These are phyloP conservation scores for Selenicereus undatus DNA, from an alignment of 148 eudicot species.

Conservation along the genomic window DNA sequence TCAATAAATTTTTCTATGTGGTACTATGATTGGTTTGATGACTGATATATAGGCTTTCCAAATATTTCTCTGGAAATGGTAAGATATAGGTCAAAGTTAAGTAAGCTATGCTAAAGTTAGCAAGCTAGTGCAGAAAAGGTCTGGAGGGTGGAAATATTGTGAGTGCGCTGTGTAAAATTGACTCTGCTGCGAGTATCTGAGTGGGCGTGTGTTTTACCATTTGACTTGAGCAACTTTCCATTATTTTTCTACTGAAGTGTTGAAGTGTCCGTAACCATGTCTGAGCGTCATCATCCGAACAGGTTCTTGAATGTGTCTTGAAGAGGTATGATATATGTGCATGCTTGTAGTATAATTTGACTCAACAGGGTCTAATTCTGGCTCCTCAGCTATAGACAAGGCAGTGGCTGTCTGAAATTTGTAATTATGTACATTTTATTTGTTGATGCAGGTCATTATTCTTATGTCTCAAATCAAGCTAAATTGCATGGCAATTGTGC, in stretches of 20 bases:
- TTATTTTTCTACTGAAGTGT: background rate
- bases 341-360: background rate
- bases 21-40: background rate
- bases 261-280: background rate
- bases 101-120: background rate
- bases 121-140: background rate
- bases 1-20: background rate
- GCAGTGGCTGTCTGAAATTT: background rate
- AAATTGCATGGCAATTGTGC: slow-evolving; percentile 90
- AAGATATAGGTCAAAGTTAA: background rate
- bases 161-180: background rate
- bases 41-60: background rate
- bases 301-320: background rate
- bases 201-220: background rate
- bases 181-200: background rate
- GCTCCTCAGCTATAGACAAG: background rate
- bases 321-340: background rate
- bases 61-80: background rate
- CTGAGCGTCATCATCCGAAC: background rate
- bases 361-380: background rate
- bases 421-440: slow-evolving; percentile 9
- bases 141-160: background rate
- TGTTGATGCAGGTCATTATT: slow-evolving; percentile 59
- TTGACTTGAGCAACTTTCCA: background rate
- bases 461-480: slow-evolving; percentile 71